A percentile compares a stretch with the other conserved stretches of the same genome.
Conservation (phyloP, 768 basidiomycete species). For the Amanita inopinata region DNA sequence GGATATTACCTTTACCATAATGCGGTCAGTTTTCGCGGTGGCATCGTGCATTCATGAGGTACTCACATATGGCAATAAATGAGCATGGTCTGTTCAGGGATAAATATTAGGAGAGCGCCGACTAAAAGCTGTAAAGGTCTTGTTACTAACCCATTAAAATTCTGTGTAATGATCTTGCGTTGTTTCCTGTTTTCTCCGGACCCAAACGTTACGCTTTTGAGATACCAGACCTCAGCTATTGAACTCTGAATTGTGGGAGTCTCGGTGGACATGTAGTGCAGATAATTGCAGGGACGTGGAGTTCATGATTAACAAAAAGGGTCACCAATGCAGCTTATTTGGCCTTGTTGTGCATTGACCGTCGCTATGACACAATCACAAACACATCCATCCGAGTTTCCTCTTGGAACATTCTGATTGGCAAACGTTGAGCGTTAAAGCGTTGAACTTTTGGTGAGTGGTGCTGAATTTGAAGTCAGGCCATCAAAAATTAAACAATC, state of each 20-base stretch:
- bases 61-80: slow-evolving; percentile 80
- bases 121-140: not conserved
- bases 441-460: too few species aligned
- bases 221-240: slow-evolving; percentile 63
- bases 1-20: slow-evolving; percentile 68
- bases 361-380: not conserved
- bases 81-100: slow-evolving; percentile 62
- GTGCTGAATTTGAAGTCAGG: not conserved
- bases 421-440: too few species aligned
- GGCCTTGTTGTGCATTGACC: not conserved
- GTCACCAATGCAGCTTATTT: not conserved
- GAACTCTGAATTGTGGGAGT: slow-evolving; percentile 29
- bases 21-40: slow-evolving; percentile 1
- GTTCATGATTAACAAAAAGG: too few species aligned
- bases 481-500: too few species aligned
- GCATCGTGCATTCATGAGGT: not conserved
- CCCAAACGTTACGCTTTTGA: slow-evolving; percentile 56
- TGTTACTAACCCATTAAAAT: slow-evolving; percentile 65
- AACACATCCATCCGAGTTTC: too few species aligned
- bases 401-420: too few species aligned
- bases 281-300: not conserved
- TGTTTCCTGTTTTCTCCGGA: slow-evolving; percentile 19
- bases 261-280: slow-evolving; percentile 9
- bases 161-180: slow-evolving; percentile 69
- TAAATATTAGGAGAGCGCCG: slow-evolving; percentile 6